Evolutionary conservation across 306 rosid genomes (phyloP), one percentile per base, ranked within the genome.

Genomic region (Sechiopsis laciniata): DNA sequence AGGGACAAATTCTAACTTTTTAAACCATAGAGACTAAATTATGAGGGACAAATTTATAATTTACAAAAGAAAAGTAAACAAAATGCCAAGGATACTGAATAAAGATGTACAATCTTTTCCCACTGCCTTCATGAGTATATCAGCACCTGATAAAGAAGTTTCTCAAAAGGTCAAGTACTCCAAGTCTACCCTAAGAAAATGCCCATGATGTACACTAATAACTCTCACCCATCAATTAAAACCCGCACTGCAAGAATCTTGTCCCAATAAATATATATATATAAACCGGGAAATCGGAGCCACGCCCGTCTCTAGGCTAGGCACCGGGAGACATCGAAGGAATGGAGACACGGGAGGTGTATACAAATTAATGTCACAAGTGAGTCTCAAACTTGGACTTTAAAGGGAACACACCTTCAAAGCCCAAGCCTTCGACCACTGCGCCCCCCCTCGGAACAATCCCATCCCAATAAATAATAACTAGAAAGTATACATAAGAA

Each of bases 21-120:
- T 32, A 1, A 32, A 32, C 37, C 37, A 32, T n/a, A n/a, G n/a
- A n/a, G n/a, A n/a, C n/a, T n/a, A n/a, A n/a, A n/a, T n/a, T n/a
- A n/a, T n/a, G n/a, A 32, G 5, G 37, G 37, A 32, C 37, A 32
- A 32, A 32, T 3, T 32, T 32, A 32, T 32, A 32, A 32, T 32
- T 32, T 32, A 32, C 55, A 1, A 82, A 42, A 17, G 45, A 67
- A 74, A 81, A 50, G 54, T 62, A 21, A 67, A 54, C 37, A 66
- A 77, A 78, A 53, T 42, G 37, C 37, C 16, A 42, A 87, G 99
- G 99, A 94, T 94, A 90, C 97, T 87, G 85, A 94, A 94, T 73
- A 94, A 82, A 76, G 99, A 80, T 71, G 99, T 94, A 73, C 86
- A 94, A 81, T 94, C 99, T 87, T 84, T 94, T 78, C 99, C 97